These are phyloP conservation scores for Striga hermonthica DNA, from an alignment of 305 asterid species.

Conservation along the genomic window DNA sequence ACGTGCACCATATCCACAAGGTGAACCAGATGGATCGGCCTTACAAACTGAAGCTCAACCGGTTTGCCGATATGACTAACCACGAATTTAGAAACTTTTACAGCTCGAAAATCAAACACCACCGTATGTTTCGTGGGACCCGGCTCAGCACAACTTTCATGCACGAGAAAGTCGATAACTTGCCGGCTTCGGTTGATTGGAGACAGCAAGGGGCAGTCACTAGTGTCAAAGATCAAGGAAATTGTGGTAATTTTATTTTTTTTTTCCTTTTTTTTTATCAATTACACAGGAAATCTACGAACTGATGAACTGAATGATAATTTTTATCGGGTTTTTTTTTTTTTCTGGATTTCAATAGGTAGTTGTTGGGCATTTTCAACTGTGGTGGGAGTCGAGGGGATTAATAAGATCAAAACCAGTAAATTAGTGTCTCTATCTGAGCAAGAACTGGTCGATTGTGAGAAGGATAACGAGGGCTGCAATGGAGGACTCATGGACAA, in stretches of 20 bases:
- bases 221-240: slow-evolving; percentile 74
- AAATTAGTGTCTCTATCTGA: slow-evolving; percentile 68
- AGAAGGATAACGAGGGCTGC: slow-evolving; percentile 70
- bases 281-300: too few relatives aligned
- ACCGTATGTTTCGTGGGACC: slow-evolving; percentile 52
- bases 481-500: slow-evolving; percentile 83
- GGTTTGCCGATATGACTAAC: slow-evolving; percentile 74
- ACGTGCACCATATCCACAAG: slow-evolving; percentile 55
- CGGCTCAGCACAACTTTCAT: slow-evolving; percentile 49
- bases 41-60: slow-evolving; percentile 76
- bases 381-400: slow-evolving; percentile 86
- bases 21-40: slow-evolving; percentile 72
- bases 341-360: slow-evolving; percentile 39
- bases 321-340: background rate
- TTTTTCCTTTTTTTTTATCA: background rate
- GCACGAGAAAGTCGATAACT: slow-evolving; percentile 42
- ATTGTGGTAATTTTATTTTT: slow-evolving; percentile 55
- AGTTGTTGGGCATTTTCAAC: slow-evolving; percentile 96
- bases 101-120: slow-evolving; percentile 60
- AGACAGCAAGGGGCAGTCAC: slow-evolving; percentile 74
- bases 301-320: background rate
- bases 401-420: slow-evolving; percentile 68
- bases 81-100: slow-evolving; percentile 59
- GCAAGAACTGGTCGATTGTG: slow-evolving; percentile 89
- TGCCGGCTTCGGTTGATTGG: slow-evolving; percentile 79